Evolutionary conservation across 2,329 filamentous ascomycete genomes (phyloP).

Genomic region (Monosporascus cannonballus): DNA sequence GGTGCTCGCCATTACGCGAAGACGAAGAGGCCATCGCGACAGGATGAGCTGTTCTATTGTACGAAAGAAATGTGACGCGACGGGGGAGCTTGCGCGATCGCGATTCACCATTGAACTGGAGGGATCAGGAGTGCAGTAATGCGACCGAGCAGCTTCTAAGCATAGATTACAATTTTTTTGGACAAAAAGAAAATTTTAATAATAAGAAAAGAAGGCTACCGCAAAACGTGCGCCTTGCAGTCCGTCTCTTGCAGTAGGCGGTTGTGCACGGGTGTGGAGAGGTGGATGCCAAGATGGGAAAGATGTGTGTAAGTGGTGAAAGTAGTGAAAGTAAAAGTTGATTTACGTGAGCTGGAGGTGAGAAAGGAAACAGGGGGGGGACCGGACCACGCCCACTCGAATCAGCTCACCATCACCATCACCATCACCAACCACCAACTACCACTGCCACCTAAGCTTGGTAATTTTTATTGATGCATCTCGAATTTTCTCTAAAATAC

Average conservation of each 20-base stretch:
- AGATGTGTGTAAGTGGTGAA: neutral
- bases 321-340: no score
- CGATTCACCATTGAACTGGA: neutral
- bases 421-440: no score
- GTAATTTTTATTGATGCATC: no score
- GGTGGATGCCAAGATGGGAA: neutral
- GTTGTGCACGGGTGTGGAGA: neutral
- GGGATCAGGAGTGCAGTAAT: neutral
- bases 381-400: no score
- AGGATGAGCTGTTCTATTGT: neutral
- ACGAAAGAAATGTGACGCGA: neutral
- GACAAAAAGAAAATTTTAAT: neutral
- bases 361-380: no score
- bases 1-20: constrained; percentile 42
- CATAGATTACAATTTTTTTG: neutral
- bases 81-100: neutral
- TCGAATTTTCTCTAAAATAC: no score
- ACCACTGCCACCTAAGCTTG: no score
- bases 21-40: constrained; percentile 35
- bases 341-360: no score
- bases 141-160: neutral
- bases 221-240: neutral
- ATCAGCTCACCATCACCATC: no score
- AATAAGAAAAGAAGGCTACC: neutral
- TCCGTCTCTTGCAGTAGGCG: neutral